A percentile compares a stretch with the other conserved stretches of the same genome.
These are phyloP conservation scores for Aspergillus haitiensis DNA, from an alignment of 495 filamentous ascomycete genomes.

Conservation along the genomic window DNA sequence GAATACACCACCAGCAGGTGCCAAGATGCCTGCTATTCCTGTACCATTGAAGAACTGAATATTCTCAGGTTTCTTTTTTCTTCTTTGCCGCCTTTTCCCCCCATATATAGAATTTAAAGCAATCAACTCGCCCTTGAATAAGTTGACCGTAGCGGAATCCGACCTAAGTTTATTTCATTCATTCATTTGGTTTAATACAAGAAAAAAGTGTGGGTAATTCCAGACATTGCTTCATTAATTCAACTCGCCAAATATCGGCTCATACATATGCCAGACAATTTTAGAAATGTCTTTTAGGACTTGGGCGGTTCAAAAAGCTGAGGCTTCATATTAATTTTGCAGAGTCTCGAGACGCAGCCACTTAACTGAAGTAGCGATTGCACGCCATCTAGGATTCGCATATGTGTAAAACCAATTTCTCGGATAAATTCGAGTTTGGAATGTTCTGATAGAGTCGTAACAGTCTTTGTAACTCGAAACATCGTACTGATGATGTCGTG, in stretches of 20 bases:
- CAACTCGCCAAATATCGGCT: conserved; percentile 10
- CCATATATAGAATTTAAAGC: neutral
- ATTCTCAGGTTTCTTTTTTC: neutral
- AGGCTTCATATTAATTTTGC: conserved; percentile 93
- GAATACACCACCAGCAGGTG: conserved; percentile 63
- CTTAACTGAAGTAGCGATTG: conserved; percentile 91
- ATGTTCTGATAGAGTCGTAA: conserved; percentile 85
- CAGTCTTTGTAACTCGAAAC: conserved; percentile 97
- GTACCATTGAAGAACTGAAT: conserved; percentile 12
- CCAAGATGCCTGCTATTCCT: conserved; percentile 61
- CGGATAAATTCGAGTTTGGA: conserved; percentile 93
- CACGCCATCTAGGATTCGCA: conserved; percentile 96
- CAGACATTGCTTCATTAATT: neutral
- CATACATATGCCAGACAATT: conserved; percentile 17
- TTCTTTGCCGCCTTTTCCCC: too few relatives aligned
- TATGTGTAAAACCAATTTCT: conserved; percentile 98
- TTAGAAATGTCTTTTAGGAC: conserved; percentile 23
- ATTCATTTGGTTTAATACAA: neutral
- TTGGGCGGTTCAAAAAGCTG: conserved; percentile 68
- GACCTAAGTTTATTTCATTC: neutral
- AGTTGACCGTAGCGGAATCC: too few relatives aligned
- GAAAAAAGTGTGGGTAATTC: too few relatives aligned
- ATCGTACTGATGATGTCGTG: conserved; percentile 99
- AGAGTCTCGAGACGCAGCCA: conserved; percentile 85
- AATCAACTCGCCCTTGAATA: too few relatives aligned